Evolutionary conservation across 2,329 filamentous ascomycete species (phyloP).

Genomic region (Magnaporthiopsis rhizophila): DNA sequence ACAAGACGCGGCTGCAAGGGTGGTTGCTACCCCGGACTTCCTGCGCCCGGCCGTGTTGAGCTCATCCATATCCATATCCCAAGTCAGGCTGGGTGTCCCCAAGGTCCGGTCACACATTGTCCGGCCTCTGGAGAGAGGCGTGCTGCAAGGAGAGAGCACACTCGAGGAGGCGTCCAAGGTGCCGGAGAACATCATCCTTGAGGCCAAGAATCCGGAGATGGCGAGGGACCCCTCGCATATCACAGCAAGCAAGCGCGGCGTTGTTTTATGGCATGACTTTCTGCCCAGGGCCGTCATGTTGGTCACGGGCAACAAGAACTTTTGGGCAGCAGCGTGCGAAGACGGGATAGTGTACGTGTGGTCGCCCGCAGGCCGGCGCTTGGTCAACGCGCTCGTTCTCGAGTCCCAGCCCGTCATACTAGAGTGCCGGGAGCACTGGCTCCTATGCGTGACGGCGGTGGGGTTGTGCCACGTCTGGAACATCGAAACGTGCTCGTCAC

Average conservation of each 20-base stretch:
- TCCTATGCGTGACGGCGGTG: conserved; percentile 80
- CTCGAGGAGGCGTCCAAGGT: conserved; percentile 54
- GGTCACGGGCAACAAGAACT: conserved; percentile 79
- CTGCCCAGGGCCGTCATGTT: conserved; percentile 81
- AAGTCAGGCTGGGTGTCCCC: conserved; percentile 79
- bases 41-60: conserved; percentile 82
- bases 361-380: conserved; percentile 81
- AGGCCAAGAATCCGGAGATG: conserved; percentile 75
- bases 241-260: conserved; percentile 71
- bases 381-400: conserved; percentile 76
- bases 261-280: conserved; percentile 87
- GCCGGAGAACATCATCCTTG: conserved; percentile 68
- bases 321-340: conserved; percentile 91
- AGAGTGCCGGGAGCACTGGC: conserved; percentile 81
- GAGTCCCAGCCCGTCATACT: conserved; percentile 93
- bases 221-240: conserved; percentile 78
- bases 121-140: conserved; percentile 65
- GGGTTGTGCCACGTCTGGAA: conserved; percentile 95
- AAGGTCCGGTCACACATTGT: conserved; percentile 77
- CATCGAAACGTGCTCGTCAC: conserved; percentile 69
- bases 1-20: conserved; percentile 48
- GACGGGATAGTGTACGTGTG: conserved; percentile 86
- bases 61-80: conserved; percentile 71
- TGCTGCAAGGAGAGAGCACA: conserved; percentile 43
- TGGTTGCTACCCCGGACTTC: conserved; percentile 69